phyloP scores from a whole-genome alignment of 2,329 filamentous ascomycete genomes.

The Sclerotinia trifoliorum region DNA sequence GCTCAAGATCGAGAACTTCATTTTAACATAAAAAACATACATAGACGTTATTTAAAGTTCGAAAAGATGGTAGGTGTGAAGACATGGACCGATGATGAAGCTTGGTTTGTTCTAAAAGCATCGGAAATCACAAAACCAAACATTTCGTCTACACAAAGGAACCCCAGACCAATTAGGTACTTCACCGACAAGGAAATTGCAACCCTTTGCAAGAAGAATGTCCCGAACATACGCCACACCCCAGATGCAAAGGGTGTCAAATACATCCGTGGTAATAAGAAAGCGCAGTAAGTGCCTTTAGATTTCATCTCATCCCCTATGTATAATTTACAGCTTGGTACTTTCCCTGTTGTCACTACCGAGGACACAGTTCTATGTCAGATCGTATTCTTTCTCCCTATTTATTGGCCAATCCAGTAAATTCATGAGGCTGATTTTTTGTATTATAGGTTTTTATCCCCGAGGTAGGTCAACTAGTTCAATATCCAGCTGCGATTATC shows the following conservation, averaged over 20 bases:
- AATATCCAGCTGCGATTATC: no score
- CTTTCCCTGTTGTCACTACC: neutral
- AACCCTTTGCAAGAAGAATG: neutral
- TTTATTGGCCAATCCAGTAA: neutral
- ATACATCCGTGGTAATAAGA: constrained; percentile 3
- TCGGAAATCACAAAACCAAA: neutral
- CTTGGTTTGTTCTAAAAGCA: neutral
- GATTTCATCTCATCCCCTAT: neutral
- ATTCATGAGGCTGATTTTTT: neutral
- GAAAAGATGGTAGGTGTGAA: constrained; percentile 5
- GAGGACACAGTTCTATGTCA: no score
- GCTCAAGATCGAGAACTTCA: no score
- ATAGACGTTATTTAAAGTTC: no score
- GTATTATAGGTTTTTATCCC: neutral
- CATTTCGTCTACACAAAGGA: neutral
- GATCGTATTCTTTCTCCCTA: neutral
- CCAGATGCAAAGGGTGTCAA: constrained; percentile 1
- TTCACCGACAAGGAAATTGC: neutral
- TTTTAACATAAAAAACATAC: no score
- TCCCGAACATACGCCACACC: neutral
- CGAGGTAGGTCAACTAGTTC: neutral
- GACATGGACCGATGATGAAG: constrained; percentile 9
- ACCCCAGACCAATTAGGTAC: neutral
- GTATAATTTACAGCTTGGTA: neutral
- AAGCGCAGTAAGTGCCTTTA: neutral